These are phyloP conservation scores for Malus asiatica DNA, from an alignment of 306 rosid species.

Conservation along the genomic window DNA sequence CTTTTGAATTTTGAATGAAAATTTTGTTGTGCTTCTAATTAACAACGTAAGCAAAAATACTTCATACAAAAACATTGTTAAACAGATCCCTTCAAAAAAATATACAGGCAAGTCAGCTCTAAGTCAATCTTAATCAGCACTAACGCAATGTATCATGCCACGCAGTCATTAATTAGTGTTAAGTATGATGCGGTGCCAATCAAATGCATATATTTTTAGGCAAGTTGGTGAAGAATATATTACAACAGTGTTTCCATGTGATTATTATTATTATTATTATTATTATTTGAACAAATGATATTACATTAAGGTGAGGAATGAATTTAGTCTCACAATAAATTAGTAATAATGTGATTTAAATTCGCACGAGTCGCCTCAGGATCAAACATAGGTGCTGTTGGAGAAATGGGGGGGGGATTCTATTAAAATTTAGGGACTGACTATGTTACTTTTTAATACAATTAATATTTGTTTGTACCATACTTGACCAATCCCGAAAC, in stretches of 20 bases:
- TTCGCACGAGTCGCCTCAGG: not conserved
- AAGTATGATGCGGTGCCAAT: not conserved
- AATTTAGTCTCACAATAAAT: no score
- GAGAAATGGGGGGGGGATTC: not conserved
- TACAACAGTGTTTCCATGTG: not conserved
- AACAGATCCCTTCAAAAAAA: not conserved
- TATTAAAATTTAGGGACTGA: no score
- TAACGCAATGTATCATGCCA: not conserved
- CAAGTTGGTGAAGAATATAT: not conserved
- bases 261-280: not conserved
- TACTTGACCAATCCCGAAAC: no score
- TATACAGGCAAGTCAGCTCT: no score
- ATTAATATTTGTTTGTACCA: no score
- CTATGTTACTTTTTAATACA: no score
- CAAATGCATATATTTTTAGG: not conserved
- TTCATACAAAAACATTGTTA: no score
- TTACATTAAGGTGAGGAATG: no score
- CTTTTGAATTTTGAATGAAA: not conserved
- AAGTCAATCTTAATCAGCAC: not conserved
- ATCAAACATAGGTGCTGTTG: not conserved
- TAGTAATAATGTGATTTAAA: no score
- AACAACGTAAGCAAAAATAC: not conserved
- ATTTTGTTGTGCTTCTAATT: not conserved
- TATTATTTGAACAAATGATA: no score
- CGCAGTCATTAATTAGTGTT: not conserved